Evolutionary conservation across 2,329 filamentous ascomycete genomes (phyloP), one percentile per base, ranked within the genome.

Genomic region (Fusarium sp.): DNA sequence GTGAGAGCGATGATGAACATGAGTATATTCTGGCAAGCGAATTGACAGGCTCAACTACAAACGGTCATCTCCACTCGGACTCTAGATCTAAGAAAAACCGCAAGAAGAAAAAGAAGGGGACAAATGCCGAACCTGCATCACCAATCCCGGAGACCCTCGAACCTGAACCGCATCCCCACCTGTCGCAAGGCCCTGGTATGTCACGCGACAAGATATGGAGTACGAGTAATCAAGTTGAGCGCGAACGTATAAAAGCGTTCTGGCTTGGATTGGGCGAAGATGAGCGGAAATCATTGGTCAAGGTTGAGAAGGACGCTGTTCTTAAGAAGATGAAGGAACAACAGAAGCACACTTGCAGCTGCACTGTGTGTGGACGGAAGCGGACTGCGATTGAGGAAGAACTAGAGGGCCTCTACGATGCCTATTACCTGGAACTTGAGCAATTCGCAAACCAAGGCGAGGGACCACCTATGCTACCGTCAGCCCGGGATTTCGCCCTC

Each of bases 271-370:
- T 99, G 43, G 93, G 93, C 71, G 96, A 99, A 79, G 93, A 97
- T 37, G 94, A 98, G 78, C 92, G 96, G 73, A 96, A 97, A 78
- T 96, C 93, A 17, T 84, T 99, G 46, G 94, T 99, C 76, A 97
- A 97, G 80, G 95, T 99, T 30, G 96, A 99, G 81, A 99, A 99
- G 82, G 95, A 99, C 80, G 95, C 96, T 9, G 96, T 99, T 1
- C 83, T 99, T 57, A 94, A 93, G 76, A 99, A 99, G 84, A 99
- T 99, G 96, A 99, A 99, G 84, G 96, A 99, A 80, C 96, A 99
- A 80, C 96, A 99, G 79, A 98, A 98, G 80, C 94, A 98, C 79
- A 98, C 95, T 4, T 99, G 96, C 83, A 97, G 94, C 78, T 99
- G 96, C 80, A 96, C 94, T 6, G 95, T 99, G 40, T 99, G 96